phyloP scores from a whole-genome alignment of 2,329 filamentous ascomycete species.

The Dactylellina drechsleri region DNA sequence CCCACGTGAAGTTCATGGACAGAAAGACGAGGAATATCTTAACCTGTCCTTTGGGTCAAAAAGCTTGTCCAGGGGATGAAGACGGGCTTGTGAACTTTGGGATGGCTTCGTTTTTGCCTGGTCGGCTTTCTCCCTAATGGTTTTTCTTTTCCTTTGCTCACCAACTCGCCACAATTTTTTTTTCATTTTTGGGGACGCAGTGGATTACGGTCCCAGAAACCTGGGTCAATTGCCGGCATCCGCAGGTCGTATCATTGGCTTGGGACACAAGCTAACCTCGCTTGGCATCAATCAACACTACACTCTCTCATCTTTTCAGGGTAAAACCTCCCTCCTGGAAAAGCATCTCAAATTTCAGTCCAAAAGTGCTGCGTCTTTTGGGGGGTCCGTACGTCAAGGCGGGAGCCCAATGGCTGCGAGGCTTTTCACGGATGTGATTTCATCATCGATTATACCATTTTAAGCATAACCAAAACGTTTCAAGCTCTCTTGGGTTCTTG shows the following conservation, averaged over 20 bases:
- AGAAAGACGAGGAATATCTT: constrained; percentile 9
- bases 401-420: constrained; percentile 19
- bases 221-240: constrained; percentile 49
- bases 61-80: constrained; percentile 11
- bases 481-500: background rate
- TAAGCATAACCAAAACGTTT: constrained; percentile 3
- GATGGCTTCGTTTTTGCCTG: constrained; percentile 6
- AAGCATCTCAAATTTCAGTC: constrained; percentile 50
- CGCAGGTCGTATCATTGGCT: constrained; percentile 50
- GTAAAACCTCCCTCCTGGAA: constrained; percentile 40
- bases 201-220: constrained; percentile 30
- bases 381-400: constrained; percentile 26
- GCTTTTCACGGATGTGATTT: constrained; percentile 19
- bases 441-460: constrained; percentile 34
- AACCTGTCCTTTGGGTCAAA: constrained; percentile 27
- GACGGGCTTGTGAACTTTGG: no score
- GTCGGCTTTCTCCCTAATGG: background rate
- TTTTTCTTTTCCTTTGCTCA: background rate
- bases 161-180: background rate
- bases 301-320: constrained; percentile 32
- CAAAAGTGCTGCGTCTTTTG: constrained; percentile 23
- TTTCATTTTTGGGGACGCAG: constrained; percentile 2
- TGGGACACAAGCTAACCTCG: constrained; percentile 26
- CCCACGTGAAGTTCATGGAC: background rate
- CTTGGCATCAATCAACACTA: constrained; percentile 46